Evolutionary conservation across 495 filamentous ascomycete genomes (phyloP).

Genomic region (Penicillium roqueforti): DNA sequence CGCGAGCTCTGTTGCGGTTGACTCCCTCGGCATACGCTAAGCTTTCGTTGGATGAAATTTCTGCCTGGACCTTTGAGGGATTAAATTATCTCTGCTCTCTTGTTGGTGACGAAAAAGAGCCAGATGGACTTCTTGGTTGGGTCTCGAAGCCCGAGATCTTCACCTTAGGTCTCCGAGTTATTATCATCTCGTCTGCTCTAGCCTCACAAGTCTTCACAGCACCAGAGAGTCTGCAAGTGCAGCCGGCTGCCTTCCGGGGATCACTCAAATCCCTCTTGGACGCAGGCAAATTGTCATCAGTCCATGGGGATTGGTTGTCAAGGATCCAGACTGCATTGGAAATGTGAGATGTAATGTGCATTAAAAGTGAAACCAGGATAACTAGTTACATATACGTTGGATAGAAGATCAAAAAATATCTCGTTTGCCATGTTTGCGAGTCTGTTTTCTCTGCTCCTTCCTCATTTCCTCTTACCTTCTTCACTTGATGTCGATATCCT

Average conservation of each 20-base stretch:
- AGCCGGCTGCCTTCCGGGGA: neutral
- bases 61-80: slow-evolving; percentile 56
- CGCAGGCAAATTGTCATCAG: neutral
- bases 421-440: neutral
- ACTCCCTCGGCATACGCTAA: slow-evolving; percentile 20
- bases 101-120: slow-evolving; percentile 20
- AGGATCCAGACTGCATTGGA: slow-evolving; percentile 14
- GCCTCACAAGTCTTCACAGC: slow-evolving; percentile 37
- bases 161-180: slow-evolving; percentile 57
- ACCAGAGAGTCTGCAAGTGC: slow-evolving; percentile 7
- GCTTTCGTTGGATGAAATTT: slow-evolving; percentile 27
- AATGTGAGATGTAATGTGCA: neutral
- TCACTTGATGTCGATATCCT: neutral
- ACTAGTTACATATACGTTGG: neutral
- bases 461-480: too few relatives aligned
- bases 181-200: slow-evolving; percentile 38
- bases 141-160: slow-evolving; percentile 68
- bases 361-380: neutral
- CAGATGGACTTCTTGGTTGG: slow-evolving; percentile 70
- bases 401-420: neutral
- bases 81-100: slow-evolving; percentile 40
- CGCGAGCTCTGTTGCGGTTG: slow-evolving; percentile 38
- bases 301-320: slow-evolving; percentile 22
- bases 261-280: neutral
- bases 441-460: neutral